Conservation (phyloP, 106 monocot species). For the Amphibolis antarctica region DNA sequence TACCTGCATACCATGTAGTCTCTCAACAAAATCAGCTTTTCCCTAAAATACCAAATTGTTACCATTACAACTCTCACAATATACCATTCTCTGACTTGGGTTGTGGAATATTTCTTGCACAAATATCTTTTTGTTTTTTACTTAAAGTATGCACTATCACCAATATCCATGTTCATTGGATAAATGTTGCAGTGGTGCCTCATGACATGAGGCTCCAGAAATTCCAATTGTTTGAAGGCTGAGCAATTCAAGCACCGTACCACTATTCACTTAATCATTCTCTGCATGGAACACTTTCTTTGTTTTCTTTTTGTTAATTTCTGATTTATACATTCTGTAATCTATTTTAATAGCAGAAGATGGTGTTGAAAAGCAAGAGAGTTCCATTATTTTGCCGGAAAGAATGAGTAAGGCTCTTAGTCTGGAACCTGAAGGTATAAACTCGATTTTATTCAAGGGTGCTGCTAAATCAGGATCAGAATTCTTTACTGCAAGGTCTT, state of each 20-base stretch:
- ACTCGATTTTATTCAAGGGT: constrained; percentile 78
- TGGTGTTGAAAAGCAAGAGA: constrained; percentile 25
- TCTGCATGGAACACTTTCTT: not conserved
- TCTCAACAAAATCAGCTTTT: not conserved
- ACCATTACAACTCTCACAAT: not conserved
- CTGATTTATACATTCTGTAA: not conserved
- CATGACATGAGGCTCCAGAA: no score
- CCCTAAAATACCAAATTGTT: not conserved
- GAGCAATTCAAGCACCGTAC: no score
- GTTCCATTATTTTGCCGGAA: constrained; percentile 37
- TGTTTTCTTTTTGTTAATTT: not conserved
- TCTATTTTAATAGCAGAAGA: constrained; percentile 28
- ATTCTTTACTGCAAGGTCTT: constrained; percentile 68
- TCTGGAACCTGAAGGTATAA: constrained; percentile 22
- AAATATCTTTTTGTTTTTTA: no score
- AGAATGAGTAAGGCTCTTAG: constrained; percentile 43
- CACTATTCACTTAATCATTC: no score
- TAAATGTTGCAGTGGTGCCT: no score
- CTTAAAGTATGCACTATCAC: no score
- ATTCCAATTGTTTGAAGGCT: no score
- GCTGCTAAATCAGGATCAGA: constrained; percentile 61
- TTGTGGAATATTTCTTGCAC: no score
- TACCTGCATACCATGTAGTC: not conserved
- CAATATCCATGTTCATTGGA: no score
- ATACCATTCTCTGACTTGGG: no score